Conservation (phyloP, 2,329 filamentous ascomycete species). For the Paracorniculantispora psalliotae region DNA sequence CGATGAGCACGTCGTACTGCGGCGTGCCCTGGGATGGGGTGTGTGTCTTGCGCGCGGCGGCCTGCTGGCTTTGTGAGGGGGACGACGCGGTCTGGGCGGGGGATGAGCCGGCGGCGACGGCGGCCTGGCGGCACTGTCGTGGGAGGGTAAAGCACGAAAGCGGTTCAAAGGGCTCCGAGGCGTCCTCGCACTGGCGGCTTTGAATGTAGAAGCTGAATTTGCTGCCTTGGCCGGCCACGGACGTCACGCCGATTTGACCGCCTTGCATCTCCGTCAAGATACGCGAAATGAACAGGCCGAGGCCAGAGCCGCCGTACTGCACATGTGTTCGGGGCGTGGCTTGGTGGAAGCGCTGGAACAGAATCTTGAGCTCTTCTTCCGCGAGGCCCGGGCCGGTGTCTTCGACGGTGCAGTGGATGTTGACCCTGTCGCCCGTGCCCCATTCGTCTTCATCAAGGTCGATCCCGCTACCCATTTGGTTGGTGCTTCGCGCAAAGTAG, state of each 20-base stretch:
- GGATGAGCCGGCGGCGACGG: conserved; percentile 11
- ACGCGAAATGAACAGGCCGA: conserved; percentile 71
- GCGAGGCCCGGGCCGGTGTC: conserved; percentile 66
- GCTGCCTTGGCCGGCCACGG: conserved; percentile 61
- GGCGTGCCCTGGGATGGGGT: conserved; percentile 23
- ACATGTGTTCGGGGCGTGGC: conserved; percentile 65
- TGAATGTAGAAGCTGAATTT: conserved; percentile 76
- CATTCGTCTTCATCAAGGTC: conserved; percentile 56
- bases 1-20: conserved; percentile 54
- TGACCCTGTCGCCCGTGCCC: conserved; percentile 67
- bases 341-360: conserved; percentile 66
- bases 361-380: conserved; percentile 58
- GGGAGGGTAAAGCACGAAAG: conserved; percentile 29
- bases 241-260: conserved; percentile 70
- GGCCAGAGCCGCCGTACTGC: conserved; percentile 64
- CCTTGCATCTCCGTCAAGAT: conserved; percentile 73
- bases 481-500: conserved; percentile 44
- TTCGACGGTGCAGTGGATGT: conserved; percentile 65
- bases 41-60: background rate
- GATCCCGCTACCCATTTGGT: conserved; percentile 28
- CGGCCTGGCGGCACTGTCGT: conserved; percentile 12
- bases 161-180: conserved; percentile 33
- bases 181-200: conserved; percentile 50
- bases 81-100: too few species aligned
- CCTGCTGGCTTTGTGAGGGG: background rate